Evolutionary conservation across 2,329 filamentous ascomycete genomes (phyloP), one percentile per base, ranked within the genome.

Genomic region (Talaromyces verruculosus): DNA sequence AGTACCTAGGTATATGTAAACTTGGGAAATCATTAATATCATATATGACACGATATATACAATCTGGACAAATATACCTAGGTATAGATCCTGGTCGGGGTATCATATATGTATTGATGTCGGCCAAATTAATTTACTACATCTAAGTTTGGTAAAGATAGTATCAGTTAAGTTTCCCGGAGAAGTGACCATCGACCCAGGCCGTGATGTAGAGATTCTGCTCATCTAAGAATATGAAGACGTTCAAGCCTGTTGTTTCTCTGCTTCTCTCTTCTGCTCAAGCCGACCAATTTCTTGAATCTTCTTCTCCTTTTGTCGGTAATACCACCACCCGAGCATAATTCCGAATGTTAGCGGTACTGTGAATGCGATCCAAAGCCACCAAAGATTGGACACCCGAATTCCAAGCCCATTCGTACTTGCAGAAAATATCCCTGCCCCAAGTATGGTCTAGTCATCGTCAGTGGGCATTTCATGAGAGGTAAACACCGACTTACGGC

Each of bases 401-500:
- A 61, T 61, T 22, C 58, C 58, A 30, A 33, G 4, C 5, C 58
- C 25, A 19, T 33, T 61, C 8, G 28, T 30, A 45, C 37, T 61
- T 19, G 58, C 25, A 10, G 25, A 51, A 51, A 51, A 33, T 51
- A 51, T 51, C 13, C 25, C 22, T 28, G 25, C 47, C 13, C 25
- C 47, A 7, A 51, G 47, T 51, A 51, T 51, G 15, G 47, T 51
- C 22, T 51, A 30, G 22, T 51, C 13, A 17, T 30, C 25, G 15
- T 51, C 28, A 51, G 25, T 17, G 6, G 4, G 13, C 3, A 25
- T 11, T 37, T n/a, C 3, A 25, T 30, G n/a, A 35, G n/a, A 17
- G n/a, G 30, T 1, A 17, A 13, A 45, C 17, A 30, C 15, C 39
- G 8, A 53, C 61, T 51, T 13, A 69, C 71, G 11, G 70, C 70